Evolutionary conservation across 441 rosid genomes (phyloP), one percentile per base, ranked within the genome.

Genomic region (Flueggea neowawraea): DNA sequence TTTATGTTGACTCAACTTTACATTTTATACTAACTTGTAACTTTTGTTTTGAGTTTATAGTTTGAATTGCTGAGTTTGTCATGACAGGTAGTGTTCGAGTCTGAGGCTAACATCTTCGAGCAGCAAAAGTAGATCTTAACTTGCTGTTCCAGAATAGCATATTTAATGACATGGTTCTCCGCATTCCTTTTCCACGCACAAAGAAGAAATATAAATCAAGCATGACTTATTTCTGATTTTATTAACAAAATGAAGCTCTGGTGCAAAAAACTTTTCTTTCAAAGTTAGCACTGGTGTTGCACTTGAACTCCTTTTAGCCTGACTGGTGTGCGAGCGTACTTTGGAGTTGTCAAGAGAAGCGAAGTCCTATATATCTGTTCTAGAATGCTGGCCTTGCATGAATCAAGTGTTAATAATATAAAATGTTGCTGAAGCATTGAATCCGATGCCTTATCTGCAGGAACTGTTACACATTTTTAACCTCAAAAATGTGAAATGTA

Each of bases 1-100:
- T 83, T 82, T 57, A 89, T 84, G 41, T 1, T 36, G 82, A 85
- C 88, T 66, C 66, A 61, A 67, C 75, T 69, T 69, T 76, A 56
- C 75, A 48, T 68, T 66, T 75, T 69, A 55, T 83, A 68, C 89
- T 89, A 78, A 89, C 92, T 57, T 32, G n/a, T 75, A 22, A 79
- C 86, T 70, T 76, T 62, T 83, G 61, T 69, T 13, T 75, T 87
- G 68, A 84, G 80, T 44, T 66, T 75, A 72, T 78, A 65, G 70
- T 80, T 69, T 68, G 69, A 70, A 63, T 76, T 73, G 58, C 31
- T 55, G 8, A 56, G 64, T 22, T 65, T 72, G 52, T 70, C 67
- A 62, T 80, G 85, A 75, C 91, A 90, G 83, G 87, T 64, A 73
- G 82, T 65, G 28, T 62, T 49, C n/a, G 50, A 50, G 39, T 67